Percentiles rank a stretch among this genome's conserved stretches.
phyloP scores from a whole-genome alignment of 2,329 filamentous ascomycete species.

The Cladosporium austrohemisphaericum region DNA sequence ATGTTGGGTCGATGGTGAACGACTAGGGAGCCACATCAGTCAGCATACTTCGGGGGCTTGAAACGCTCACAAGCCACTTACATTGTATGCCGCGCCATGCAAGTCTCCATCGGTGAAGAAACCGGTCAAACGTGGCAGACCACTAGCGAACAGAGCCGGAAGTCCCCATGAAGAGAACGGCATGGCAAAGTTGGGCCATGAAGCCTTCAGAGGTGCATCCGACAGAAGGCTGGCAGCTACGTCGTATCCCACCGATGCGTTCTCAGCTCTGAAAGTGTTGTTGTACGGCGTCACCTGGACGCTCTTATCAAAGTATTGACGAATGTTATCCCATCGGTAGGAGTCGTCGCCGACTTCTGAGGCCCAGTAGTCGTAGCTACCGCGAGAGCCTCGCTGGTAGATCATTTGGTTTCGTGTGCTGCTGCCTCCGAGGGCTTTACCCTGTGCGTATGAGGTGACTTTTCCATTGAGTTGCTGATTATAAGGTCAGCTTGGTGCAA shows the following conservation, averaged over 20 bases:
- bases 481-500: too few species aligned
- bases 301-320: conserved; percentile 28
- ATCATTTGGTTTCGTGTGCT: conserved; percentile 27
- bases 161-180: conserved; percentile 9
- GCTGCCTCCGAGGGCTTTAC: conserved; percentile 28
- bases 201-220: conserved; percentile 34
- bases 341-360: conserved; percentile 34
- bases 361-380: conserved; percentile 34
- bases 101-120: conserved; percentile 14
- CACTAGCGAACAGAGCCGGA: neutral
- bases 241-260: conserved; percentile 9
- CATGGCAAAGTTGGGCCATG: conserved; percentile 23
- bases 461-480: conserved; percentile 19
- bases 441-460: conserved; percentile 26
- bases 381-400: conserved; percentile 30
- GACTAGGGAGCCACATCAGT: conserved; percentile 17
- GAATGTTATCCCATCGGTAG: conserved; percentile 29
- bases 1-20: conserved; percentile 32
- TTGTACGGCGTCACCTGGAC: conserved; percentile 22
- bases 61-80: neutral
- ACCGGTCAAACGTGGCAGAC: neutral
- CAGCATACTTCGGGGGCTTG: neutral
- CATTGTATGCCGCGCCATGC: conserved; percentile 17
- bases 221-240: conserved; percentile 18
- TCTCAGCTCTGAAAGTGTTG: neutral